Conservation (phyloP, 2,329 filamentous ascomycete genomes). For the Phyllosticta capitalensis region DNA sequence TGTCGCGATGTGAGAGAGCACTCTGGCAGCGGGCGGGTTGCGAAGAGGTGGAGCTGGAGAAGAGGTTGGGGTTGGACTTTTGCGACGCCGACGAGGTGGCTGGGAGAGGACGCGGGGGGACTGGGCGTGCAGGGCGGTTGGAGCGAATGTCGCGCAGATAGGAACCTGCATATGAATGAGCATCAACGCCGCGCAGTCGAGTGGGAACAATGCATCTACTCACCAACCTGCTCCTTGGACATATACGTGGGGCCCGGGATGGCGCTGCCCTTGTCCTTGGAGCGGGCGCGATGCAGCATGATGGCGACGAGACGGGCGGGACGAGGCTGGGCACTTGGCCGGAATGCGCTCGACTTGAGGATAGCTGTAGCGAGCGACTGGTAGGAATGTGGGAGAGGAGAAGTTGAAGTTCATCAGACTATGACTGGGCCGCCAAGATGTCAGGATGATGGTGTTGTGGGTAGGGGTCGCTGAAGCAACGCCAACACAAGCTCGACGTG, state of each 20-base stretch:
- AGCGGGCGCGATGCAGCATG: slow-evolving; percentile 24
- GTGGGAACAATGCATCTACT: slow-evolving; percentile 10
- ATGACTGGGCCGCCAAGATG: not conserved
- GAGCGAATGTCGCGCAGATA: slow-evolving; percentile 64
- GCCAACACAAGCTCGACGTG: not conserved
- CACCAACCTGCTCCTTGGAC: slow-evolving; percentile 30
- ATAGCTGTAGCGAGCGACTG: not conserved
- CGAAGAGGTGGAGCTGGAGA: not conserved
- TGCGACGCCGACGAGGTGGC: slow-evolving; percentile 32
- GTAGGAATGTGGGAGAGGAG: not conserved
- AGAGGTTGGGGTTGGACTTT: not conserved
- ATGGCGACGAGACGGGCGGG: too few species aligned
- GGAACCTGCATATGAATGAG: slow-evolving; percentile 40
- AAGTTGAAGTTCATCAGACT: not conserved
- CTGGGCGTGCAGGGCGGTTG: slow-evolving; percentile 57
- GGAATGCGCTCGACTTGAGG: slow-evolving; percentile 3
- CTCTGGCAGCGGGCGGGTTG: slow-evolving; percentile 3
- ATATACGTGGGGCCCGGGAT: slow-evolving; percentile 29
- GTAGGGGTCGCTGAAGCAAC: not conserved
- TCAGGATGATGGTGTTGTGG: not conserved
- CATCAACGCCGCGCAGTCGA: not conserved
- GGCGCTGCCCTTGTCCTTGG: slow-evolving; percentile 24
- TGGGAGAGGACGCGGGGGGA: slow-evolving; percentile 59
- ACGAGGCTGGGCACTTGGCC: slow-evolving; percentile 7
- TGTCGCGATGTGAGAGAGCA: slow-evolving; percentile 13